Base-by-base conservation (phyloP, 768 basidiomycete species). In the Filobasidium wieringae region DNA sequence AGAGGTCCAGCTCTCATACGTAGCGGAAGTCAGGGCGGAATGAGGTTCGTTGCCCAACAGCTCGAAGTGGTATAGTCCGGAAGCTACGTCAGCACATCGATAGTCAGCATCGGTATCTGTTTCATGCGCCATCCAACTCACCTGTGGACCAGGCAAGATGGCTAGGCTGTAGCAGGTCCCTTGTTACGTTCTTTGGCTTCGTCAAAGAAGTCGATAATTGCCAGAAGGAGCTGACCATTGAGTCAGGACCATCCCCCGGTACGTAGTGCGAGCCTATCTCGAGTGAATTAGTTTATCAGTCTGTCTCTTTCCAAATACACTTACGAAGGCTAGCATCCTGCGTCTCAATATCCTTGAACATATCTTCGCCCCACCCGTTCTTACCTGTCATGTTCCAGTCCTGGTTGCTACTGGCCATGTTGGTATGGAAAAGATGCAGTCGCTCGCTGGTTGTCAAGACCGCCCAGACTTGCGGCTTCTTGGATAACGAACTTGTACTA, bases 81-180 rank as follows among this genome's bases (percentile, higher is more conserved):
- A 85, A 14, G 81, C 89, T 91, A 65, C 2, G 57, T n/a, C n/a
- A n/a, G n/a, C n/a, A n/a, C n/a, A n/a, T n/a, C n/a, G 9, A 15
- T 33, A 22, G 31, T 22, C 15, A 15, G 31, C 34, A 12, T 33
- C 52, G 49, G 39, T 54, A 19, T 55, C 58, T 29, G 29, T 31
- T 51, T 12, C 50, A 5, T 5, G 22, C 5, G 40, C 4, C 36
- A 41, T 14, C 8, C 12, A 30, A 31, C 81, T 63, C 55, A 88
- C 92, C 83, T 50, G 89, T 93, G 77, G 93, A 79, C 93, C 93
- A 96, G 4, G 89, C 93, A 64, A 95, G 76, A 36, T 24, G 24
- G 31, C 47, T 36, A 30, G 22, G 47, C 47, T 26, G 43, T 11
- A 19, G 43, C 43, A 51, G 7, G 4, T 33, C 31, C 33, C 33